Percentiles rank a stretch among this genome's conserved stretches.
Evolutionary conservation across 192 early-diverging fungal genomes (phyloP).

Genomic region (Coemansia reversa): DNA sequence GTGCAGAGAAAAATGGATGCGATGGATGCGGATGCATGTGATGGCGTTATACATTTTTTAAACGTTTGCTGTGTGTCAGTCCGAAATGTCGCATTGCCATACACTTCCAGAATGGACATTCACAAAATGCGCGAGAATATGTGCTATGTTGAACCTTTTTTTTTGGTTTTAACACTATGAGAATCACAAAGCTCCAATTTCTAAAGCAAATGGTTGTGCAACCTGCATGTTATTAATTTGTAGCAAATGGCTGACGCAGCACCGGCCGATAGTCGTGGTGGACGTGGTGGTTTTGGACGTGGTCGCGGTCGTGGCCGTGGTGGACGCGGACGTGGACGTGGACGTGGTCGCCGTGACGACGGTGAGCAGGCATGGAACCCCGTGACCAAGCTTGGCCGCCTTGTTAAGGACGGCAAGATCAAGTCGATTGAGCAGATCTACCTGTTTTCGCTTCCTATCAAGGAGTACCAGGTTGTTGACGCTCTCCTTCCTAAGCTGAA

Average conservation of each 20-base stretch:
- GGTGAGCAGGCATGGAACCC: constrained; percentile 86
- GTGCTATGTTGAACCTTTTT: no score
- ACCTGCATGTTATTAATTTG: constrained; percentile 1
- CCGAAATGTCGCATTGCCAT: no score
- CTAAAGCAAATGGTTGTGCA: no score
- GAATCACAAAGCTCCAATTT: no score
- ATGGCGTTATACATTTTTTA: neutral
- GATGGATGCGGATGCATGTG: constrained; percentile 2
- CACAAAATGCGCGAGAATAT: no score
- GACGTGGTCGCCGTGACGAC: constrained; percentile 83
- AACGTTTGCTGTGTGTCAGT: no score
- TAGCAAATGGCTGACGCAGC: constrained; percentile 79
- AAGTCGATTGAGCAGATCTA: constrained; percentile 97
- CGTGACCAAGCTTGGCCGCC: constrained; percentile 98
- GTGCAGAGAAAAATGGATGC: neutral
- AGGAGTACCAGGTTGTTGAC: constrained; percentile 99
- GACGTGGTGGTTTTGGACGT: constrained; percentile 42
- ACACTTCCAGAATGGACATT: no score
- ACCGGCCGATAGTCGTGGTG: constrained; percentile 74
- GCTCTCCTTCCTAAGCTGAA: constrained; percentile 92
- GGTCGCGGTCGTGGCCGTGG: constrained; percentile 80
- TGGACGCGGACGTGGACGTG: constrained; percentile 70
- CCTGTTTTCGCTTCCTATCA: constrained; percentile 97
- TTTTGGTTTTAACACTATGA: no score
- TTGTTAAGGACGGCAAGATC: constrained; percentile 98